A percentile compares a stretch with the other conserved stretches of the same genome.
Evolutionary conservation across 371 early-diverging fungal genomes (phyloP).

Genomic region (Saksenaea oblongispora): DNA sequence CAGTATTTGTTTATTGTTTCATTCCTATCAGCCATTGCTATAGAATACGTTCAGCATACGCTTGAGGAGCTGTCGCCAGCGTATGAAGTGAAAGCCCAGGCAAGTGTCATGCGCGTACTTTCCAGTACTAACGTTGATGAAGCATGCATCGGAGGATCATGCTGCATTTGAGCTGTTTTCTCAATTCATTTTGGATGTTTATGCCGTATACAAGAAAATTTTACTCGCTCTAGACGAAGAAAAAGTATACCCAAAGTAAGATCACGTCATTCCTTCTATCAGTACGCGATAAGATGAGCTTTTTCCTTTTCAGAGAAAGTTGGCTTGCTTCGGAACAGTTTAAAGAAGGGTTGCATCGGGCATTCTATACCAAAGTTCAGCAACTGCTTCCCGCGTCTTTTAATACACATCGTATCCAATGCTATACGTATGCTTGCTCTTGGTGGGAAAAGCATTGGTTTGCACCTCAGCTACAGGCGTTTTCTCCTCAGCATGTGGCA

Average conservation of each 20-base stretch:
- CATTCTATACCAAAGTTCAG: neutral
- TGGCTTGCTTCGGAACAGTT: neutral
- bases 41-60: neutral
- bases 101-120: too few relatives aligned
- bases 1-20: too few relatives aligned
- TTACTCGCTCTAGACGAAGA: neutral
- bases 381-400: neutral
- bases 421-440: neutral
- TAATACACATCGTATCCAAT: neutral
- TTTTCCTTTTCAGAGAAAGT: neutral
- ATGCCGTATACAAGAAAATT: neutral
- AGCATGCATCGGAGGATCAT: neutral
- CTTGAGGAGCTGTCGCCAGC: neutral
- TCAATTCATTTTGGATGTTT: neutral
- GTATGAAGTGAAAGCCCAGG: neutral
- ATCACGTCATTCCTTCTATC: neutral
- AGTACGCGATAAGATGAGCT: neutral
- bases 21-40: too few relatives aligned
- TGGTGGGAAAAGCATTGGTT: neutral
- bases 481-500: neutral
- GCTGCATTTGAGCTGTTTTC: neutral
- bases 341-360: neutral
- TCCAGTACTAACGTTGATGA: too few relatives aligned
- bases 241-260: neutral
- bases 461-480: neutral